A percentile compares a stretch with the other conserved stretches of the same genome.
Conservation (phyloP, 2,329 filamentous ascomycete genomes). For the Aspergillus phoenicis region DNA sequence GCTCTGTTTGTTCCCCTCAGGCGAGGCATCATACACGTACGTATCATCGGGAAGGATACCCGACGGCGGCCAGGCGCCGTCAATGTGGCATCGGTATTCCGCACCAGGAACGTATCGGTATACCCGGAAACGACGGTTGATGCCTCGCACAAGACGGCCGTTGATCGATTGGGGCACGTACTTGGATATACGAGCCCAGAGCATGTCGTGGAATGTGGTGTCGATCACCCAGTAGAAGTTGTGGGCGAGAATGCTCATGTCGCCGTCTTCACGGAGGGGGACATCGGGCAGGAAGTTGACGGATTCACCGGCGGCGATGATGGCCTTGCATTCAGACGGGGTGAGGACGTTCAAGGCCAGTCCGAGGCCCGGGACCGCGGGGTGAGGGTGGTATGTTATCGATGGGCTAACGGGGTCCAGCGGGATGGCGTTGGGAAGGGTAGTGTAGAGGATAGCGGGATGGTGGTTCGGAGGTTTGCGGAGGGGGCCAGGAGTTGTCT, state of each 20-base stretch:
- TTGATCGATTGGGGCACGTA: conserved; percentile 60
- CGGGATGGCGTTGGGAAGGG: conserved; percentile 58
- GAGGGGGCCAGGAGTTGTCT: conserved; percentile 61
- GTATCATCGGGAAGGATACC: conserved; percentile 60
- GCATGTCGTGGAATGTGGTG: conserved; percentile 60
- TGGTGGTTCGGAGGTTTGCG: conserved; percentile 71
- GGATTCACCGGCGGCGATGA: conserved; percentile 67
- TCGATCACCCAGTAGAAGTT: conserved; percentile 76
- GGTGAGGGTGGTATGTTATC: conserved; percentile 62
- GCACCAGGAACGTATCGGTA: conserved; percentile 74
- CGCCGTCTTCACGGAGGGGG: conserved; percentile 66
- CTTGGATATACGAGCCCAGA: conserved; percentile 63
- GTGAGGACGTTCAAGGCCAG: conserved; percentile 64
- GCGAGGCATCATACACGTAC: conserved; percentile 70
- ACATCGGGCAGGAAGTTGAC: conserved; percentile 69
- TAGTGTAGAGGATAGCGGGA: conserved; percentile 66
- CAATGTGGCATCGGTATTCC: conserved; percentile 71
- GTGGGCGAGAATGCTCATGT: conserved; percentile 67
- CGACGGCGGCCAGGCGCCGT: conserved; percentile 73
- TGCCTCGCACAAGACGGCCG: conserved; percentile 61
- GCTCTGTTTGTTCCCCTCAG: conserved; percentile 61
- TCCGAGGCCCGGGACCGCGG: conserved; percentile 63
- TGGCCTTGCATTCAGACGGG: conserved; percentile 63
- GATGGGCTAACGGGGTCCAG: conserved; percentile 50
- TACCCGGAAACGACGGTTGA: conserved; percentile 71